Percentiles rank a stretch among this genome's conserved stretches.
phyloP scores from a whole-genome alignment of 306 rosid species.

The Ormosia semicastrata region DNA sequence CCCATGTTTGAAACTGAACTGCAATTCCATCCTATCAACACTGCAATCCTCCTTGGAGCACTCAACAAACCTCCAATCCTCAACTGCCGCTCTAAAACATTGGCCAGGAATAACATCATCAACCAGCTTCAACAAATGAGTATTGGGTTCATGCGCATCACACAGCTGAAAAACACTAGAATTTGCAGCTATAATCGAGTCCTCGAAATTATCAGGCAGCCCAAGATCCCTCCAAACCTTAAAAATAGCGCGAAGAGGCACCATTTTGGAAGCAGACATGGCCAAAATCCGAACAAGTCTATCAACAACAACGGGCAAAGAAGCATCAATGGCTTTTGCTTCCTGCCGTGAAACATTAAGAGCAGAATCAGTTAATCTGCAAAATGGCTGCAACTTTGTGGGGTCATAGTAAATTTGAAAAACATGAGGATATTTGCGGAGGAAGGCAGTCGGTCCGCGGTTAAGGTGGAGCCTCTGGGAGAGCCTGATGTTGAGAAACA shows the following conservation, averaged over 20 bases:
- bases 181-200: conserved; percentile 57
- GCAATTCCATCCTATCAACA: conserved; percentile 58
- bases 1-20: conserved; percentile 59
- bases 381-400: conserved; percentile 58
- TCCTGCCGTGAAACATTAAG: conserved; percentile 49
- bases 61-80: conserved; percentile 84
- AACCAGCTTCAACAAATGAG: conserved; percentile 76
- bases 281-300: conserved; percentile 67
- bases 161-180: conserved; percentile 62
- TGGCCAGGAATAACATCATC: conserved; percentile 22
- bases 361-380: conserved; percentile 66
- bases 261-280: conserved; percentile 62
- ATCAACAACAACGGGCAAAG: conserved; percentile 64
- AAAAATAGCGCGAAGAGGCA: conserved; percentile 86
- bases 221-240: conserved; percentile 93
- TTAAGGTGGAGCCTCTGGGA: conserved; percentile 87
- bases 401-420: conserved; percentile 72
- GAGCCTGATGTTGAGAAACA: conserved; percentile 27
- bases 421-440: conserved; percentile 80
- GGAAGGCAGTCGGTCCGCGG: conserved; percentile 75
- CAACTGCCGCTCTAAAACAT: conserved; percentile 60
- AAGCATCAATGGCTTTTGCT: conserved; percentile 54
- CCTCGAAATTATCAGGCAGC: conserved; percentile 93
- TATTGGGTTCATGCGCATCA: conserved; percentile 69
- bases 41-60: conserved; percentile 64